These are phyloP conservation scores for Penicillium silybi DNA, from an alignment of 495 filamentous ascomycete species.

Conservation along the genomic window DNA sequence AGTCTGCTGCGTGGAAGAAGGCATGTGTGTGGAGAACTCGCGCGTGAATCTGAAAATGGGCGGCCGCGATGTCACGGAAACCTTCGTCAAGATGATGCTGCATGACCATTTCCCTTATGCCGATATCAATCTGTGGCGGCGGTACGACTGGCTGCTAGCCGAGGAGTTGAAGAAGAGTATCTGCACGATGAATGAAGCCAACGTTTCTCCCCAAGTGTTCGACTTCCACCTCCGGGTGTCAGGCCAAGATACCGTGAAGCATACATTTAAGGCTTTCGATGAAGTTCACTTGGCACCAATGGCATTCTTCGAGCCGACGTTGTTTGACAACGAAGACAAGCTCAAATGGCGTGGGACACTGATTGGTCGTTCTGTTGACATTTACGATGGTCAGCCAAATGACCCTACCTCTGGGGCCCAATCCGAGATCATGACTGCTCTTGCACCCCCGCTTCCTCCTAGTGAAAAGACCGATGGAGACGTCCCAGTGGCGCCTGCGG, in stretches of 20 bases:
- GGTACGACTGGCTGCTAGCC: constrained; percentile 89
- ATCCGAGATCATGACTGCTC: constrained; percentile 64
- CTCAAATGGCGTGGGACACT: constrained; percentile 72
- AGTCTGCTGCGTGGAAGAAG: constrained; percentile 95
- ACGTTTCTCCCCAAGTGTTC: constrained; percentile 73
- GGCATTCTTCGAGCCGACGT: constrained; percentile 80
- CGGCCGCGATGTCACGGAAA: constrained; percentile 87
- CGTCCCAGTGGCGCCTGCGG: constrained; percentile 15
- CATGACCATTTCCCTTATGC: constrained; percentile 89
- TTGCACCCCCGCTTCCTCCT: constrained; percentile 55
- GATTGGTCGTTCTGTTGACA: constrained; percentile 80
- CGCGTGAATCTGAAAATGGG: constrained; percentile 91
- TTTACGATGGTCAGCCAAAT: constrained; percentile 87
- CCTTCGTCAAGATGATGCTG: constrained; percentile 95
- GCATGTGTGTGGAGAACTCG: constrained; percentile 89
- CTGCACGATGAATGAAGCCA: constrained; percentile 80
- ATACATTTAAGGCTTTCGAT: constrained; percentile 91
- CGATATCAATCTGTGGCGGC: constrained; percentile 84
- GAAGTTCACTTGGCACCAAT: constrained; percentile 87
- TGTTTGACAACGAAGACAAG: constrained; percentile 79
- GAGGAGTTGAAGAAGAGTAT: constrained; percentile 92
- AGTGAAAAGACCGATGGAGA: constrained; percentile 33
- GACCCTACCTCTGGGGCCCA: constrained; percentile 87
- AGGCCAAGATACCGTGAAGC: constrained; percentile 84
- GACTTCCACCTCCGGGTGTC: constrained; percentile 87